phyloP scores from a whole-genome alignment of 345 rosid genomes.

The Populus ilicifolia region DNA sequence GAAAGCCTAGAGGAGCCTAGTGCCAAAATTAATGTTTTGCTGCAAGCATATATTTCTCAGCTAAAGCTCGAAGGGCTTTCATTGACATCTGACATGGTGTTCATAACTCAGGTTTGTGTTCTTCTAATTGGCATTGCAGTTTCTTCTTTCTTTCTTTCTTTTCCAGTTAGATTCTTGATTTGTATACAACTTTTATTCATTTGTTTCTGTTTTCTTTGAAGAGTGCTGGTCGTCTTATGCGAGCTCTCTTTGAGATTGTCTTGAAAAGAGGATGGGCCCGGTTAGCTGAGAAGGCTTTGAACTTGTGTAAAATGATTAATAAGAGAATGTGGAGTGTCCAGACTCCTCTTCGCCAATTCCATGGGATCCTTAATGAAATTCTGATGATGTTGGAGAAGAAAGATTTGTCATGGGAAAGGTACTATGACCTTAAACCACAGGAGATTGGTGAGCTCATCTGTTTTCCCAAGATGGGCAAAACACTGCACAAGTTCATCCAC shows the following conservation, averaged over 20 bases:
- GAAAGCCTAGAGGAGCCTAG: slow-evolving; percentile 95
- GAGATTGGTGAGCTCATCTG: slow-evolving; percentile 94
- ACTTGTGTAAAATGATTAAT: slow-evolving; percentile 85
- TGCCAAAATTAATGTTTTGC: slow-evolving; percentile 90
- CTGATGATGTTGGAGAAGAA: slow-evolving; percentile 89
- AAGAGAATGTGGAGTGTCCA: slow-evolving; percentile 99
- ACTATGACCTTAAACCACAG: slow-evolving; percentile 83
- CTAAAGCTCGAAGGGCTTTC: slow-evolving; percentile 97
- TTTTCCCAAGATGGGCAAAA: slow-evolving; percentile 78
- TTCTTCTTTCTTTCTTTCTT: neutral
- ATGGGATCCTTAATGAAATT: slow-evolving; percentile 75
- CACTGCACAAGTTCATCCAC: slow-evolving; percentile 80
- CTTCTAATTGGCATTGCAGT: neutral
- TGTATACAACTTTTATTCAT: neutral
- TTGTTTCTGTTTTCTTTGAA: slow-evolving; percentile 19
- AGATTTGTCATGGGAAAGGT: slow-evolving; percentile 96
- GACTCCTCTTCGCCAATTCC: slow-evolving; percentile 86
- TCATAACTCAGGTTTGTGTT: slow-evolving; percentile 72
- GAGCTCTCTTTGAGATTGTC: slow-evolving; percentile 91
- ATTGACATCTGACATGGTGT: slow-evolving; percentile 89
- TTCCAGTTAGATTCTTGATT: neutral
- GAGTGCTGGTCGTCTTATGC: slow-evolving; percentile 93
- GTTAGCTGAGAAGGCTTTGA: slow-evolving; percentile 84
- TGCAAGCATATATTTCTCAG: slow-evolving; percentile 93
- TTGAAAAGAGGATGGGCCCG: slow-evolving; percentile 96